phyloP scores from a whole-genome alignment of 2,329 filamentous ascomycete species.

The Metarhizium sp. region DNA sequence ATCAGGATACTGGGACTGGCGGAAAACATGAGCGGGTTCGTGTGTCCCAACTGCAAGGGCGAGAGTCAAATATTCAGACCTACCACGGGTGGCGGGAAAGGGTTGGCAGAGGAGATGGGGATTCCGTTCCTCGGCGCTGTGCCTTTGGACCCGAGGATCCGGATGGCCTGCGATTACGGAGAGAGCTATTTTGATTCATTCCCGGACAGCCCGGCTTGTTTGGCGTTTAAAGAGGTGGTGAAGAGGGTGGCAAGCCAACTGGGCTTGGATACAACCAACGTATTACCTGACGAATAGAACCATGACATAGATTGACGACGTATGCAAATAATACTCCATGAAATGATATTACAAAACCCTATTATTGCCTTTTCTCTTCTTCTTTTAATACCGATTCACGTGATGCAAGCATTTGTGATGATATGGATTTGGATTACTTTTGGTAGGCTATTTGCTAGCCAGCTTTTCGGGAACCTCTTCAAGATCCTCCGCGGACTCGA shows the following conservation, averaged over 20 bases:
- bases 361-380: too few relatives aligned
- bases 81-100: conserved; percentile 78
- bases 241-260: conserved; percentile 58
- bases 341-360: too few relatives aligned
- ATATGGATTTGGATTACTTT: conserved; percentile 2
- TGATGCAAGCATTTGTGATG: not conserved
- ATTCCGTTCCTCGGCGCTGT: conserved; percentile 86
- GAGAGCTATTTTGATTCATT: conserved; percentile 96
- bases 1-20: conserved; percentile 83
- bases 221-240: conserved; percentile 74
- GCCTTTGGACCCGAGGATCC: conserved; percentile 84
- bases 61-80: conserved; percentile 80
- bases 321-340: not conserved
- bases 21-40: conserved; percentile 97
- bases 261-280: conserved; percentile 48
- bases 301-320: conserved; percentile 11
- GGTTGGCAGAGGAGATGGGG: conserved; percentile 73
- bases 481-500: conserved; percentile 71
- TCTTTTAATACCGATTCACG: not conserved
- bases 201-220: conserved; percentile 84
- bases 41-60: conserved; percentile 85
- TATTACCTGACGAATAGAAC: conserved; percentile 32
- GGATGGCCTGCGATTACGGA: conserved; percentile 93
- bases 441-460: conserved; percentile 17
- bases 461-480: conserved; percentile 67